phyloP scores from a whole-genome alignment of 495 filamentous ascomycete species.

The Xylaria sp. region DNA sequence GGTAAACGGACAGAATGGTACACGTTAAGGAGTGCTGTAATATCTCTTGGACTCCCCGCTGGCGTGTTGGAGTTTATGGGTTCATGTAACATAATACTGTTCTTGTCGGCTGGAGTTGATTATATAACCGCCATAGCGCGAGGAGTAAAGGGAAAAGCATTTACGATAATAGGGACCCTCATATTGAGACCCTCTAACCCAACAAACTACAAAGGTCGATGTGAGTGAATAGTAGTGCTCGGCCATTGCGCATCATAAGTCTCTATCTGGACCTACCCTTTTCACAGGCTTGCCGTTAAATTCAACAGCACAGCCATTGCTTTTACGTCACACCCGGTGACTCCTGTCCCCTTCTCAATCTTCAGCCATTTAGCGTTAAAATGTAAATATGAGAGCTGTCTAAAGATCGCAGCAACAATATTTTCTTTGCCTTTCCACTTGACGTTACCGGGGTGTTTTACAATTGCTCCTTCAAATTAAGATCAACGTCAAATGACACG shows the following conservation, averaged over 20 bases:
- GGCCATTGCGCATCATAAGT: not conserved
- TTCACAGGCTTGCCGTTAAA: not conserved
- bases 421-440: not conserved
- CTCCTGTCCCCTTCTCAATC: not conserved
- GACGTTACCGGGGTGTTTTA: not conserved
- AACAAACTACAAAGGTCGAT: not conserved
- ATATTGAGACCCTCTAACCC: conserved; percentile 5
- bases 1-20: conserved; percentile 40
- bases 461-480: not conserved
- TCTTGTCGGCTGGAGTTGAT: conserved; percentile 24
- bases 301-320: not conserved
- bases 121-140: conserved; percentile 41
- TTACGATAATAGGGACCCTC: conserved; percentile 13
- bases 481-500: not conserved
- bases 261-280: not conserved
- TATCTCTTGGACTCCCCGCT: not conserved
- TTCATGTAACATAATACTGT: conserved; percentile 39
- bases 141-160: conserved; percentile 28
- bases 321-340: not conserved
- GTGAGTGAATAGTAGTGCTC: not conserved
- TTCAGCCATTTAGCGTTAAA: not conserved
- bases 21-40: conserved; percentile 30
- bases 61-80: conserved; percentile 23
- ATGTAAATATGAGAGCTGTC: not conserved
- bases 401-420: not conserved